These are phyloP conservation scores for Chenopodium formosanum DNA, from an alignment of 148 eudicot genomes.

Conservation along the genomic window DNA sequence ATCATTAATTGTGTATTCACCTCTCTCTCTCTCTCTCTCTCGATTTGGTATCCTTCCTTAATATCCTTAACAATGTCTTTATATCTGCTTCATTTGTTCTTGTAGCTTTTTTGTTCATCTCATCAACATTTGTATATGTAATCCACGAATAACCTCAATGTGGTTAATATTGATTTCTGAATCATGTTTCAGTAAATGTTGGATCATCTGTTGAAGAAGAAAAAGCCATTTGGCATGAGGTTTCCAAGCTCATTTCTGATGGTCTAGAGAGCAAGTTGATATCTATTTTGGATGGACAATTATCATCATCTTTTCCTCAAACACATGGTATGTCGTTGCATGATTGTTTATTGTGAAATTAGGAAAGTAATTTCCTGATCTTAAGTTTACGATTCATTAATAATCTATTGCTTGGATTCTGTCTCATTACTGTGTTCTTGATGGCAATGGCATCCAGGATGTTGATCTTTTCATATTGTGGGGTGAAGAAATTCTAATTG, in stretches of 20 bases:
- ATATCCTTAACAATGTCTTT: not conserved
- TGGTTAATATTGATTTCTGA: slow-evolving; percentile 12
- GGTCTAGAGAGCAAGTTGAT: slow-evolving; percentile 74
- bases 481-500: slow-evolving; percentile 93
- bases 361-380: not conserved
- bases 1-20: too few relatives aligned
- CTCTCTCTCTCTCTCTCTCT: too few relatives aligned
- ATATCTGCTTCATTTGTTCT: not conserved
- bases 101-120: not conserved
- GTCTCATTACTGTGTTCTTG: slow-evolving; percentile 10
- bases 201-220: slow-evolving; percentile 43
- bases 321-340: slow-evolving; percentile 60
- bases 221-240: slow-evolving; percentile 45
- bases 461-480: slow-evolving; percentile 72
- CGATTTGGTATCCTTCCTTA: not conserved
- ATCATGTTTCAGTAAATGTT: slow-evolving; percentile 57
- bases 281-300: slow-evolving; percentile 48
- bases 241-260: slow-evolving; percentile 57
- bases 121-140: not conserved
- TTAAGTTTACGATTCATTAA: not conserved
- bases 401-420: not conserved
- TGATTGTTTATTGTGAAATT: not conserved
- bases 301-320: slow-evolving; percentile 61
- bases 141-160: not conserved
- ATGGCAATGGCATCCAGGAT: slow-evolving; percentile 50